Conservation (phyloP, 2,329 filamentous ascomycete genomes). For the Pseudopyrenochaeta lycopersici region DNA sequence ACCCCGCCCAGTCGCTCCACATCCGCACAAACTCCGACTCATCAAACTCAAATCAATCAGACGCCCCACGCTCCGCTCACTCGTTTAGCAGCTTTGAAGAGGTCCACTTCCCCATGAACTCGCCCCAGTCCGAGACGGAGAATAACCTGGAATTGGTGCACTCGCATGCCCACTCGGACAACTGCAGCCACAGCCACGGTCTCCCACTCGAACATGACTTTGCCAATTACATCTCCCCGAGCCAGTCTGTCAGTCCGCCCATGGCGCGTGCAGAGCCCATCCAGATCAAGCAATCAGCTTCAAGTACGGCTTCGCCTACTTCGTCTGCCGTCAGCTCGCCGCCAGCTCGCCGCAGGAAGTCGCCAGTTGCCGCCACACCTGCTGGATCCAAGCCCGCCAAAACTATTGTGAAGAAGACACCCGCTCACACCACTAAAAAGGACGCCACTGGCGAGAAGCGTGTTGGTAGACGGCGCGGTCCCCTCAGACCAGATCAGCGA, state of each 20-base stretch:
- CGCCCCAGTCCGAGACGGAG: conserved; percentile 75
- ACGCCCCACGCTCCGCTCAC: conserved; percentile 64
- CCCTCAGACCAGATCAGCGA: conserved; percentile 89
- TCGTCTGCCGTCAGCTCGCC: conserved; percentile 63
- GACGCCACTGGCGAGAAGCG: conserved; percentile 84
- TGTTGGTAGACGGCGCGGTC: conserved; percentile 88
- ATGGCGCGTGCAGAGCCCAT: conserved; percentile 73
- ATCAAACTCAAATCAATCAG: conserved; percentile 78
- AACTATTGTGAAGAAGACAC: conserved; percentile 79
- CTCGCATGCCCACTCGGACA: conserved; percentile 36
- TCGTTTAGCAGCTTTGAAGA: conserved; percentile 87
- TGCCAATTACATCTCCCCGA: conserved; percentile 51
- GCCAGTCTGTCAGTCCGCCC: conserved; percentile 70
- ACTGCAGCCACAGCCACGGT: conserved; percentile 37
- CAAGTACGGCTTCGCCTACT: conserved; percentile 66
- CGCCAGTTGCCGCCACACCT: conserved; percentile 69
- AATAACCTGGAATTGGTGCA: conserved; percentile 40
- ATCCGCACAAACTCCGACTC: conserved; percentile 87
- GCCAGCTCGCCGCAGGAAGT: conserved; percentile 74
- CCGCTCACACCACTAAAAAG: conserved; percentile 75
- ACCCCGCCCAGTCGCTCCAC: conserved; percentile 89
- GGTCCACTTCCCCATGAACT: conserved; percentile 76
- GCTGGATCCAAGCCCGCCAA: conserved; percentile 79
- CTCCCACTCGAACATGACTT: conserved; percentile 41
- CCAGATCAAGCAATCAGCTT: conserved; percentile 71